A percentile compares a stretch with the other conserved stretches of the same genome.
Evolutionary conservation across 352 stramenopile genomes (phyloP).

Genomic region (Phytophthora agathidicida): DNA sequence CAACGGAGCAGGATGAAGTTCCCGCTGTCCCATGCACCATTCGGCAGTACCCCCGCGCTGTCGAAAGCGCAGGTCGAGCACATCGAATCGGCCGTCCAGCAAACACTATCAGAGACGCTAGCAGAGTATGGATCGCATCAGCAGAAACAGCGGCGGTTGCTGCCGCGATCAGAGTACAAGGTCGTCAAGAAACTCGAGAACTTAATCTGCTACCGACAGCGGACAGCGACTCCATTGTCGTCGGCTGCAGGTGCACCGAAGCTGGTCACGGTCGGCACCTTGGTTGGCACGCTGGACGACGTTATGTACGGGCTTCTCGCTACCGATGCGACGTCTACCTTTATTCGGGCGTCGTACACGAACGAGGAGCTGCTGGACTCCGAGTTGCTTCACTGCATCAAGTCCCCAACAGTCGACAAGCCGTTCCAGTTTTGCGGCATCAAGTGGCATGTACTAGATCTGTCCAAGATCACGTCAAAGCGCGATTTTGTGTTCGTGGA

Average conservation of each 20-base stretch:
- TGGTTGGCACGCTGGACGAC: slow-evolving; percentile 57
- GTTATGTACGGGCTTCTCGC: slow-evolving; percentile 52
- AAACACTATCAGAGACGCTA: slow-evolving; percentile 32
- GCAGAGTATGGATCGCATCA: slow-evolving; percentile 37
- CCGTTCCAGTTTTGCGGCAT: slow-evolving; percentile 60
- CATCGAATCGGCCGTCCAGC: slow-evolving; percentile 19
- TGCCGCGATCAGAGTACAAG: slow-evolving; percentile 37
- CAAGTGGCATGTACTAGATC: slow-evolving; percentile 45
- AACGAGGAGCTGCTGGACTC: slow-evolving; percentile 44
- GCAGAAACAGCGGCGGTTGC: slow-evolving; percentile 17
- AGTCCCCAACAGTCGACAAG: slow-evolving; percentile 31
- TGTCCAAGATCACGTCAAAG: slow-evolving; percentile 52
- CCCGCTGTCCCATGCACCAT: slow-evolving; percentile 27
- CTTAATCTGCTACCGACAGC: slow-evolving; percentile 40
- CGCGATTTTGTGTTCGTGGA: slow-evolving; percentile 73
- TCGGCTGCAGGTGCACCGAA: slow-evolving; percentile 18
- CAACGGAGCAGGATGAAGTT: slow-evolving; percentile 42
- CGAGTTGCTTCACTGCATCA: slow-evolving; percentile 46
- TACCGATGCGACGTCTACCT: slow-evolving; percentile 36
- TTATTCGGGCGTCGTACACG: slow-evolving; percentile 44
- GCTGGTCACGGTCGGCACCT: slow-evolving; percentile 46
- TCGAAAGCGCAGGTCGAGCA: slow-evolving; percentile 15
- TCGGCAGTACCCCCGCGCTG: slow-evolving; percentile 23
- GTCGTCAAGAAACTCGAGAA: slow-evolving; percentile 44
- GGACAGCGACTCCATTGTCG: background rate